A percentile compares a stretch with the other conserved stretches of the same genome.
These are phyloP conservation scores for Orbilia ellipsospora DNA, from an alignment of 2,329 filamentous ascomycete species.

Conservation along the genomic window DNA sequence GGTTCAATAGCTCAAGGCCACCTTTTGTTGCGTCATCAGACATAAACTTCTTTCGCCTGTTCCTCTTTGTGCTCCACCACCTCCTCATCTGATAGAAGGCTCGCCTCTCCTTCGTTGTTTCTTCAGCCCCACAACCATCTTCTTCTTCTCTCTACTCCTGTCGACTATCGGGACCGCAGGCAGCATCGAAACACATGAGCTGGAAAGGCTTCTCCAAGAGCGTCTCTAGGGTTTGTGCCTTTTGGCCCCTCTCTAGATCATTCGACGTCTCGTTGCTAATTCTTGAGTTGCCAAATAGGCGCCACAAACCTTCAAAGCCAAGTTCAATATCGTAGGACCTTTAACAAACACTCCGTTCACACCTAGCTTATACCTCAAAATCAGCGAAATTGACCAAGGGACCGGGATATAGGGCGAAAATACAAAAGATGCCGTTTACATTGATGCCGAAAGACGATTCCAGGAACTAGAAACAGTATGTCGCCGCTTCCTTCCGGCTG, in stretches of 20 bases:
- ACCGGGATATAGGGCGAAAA: constrained; percentile 75
- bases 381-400: constrained; percentile 17
- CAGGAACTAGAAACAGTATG: constrained; percentile 80
- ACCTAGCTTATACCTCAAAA: background rate
- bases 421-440: constrained; percentile 93
- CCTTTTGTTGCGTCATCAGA: constrained; percentile 54
- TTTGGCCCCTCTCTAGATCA: constrained; percentile 11
- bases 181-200: constrained; percentile 74
- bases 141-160: constrained; percentile 19
- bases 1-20: background rate
- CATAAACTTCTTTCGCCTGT: constrained; percentile 20
- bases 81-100: constrained; percentile 1
- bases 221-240: constrained; percentile 77
- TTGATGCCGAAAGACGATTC: constrained; percentile 93
- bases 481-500: constrained; percentile 17
- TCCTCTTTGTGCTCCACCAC: constrained; percentile 36
- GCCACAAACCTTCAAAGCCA: constrained; percentile 89
- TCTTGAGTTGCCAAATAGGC: constrained; percentile 67
- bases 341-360: background rate
- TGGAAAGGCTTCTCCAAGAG: constrained; percentile 96
- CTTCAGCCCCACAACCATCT: constrained; percentile 29
- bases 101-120: constrained; percentile 13
- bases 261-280: constrained; percentile 58
- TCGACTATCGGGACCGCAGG: constrained; percentile 7
- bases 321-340: constrained; percentile 80